Base-by-base conservation (phyloP, 345 rosid species). In the Dipteronia dyeriana region DNA sequence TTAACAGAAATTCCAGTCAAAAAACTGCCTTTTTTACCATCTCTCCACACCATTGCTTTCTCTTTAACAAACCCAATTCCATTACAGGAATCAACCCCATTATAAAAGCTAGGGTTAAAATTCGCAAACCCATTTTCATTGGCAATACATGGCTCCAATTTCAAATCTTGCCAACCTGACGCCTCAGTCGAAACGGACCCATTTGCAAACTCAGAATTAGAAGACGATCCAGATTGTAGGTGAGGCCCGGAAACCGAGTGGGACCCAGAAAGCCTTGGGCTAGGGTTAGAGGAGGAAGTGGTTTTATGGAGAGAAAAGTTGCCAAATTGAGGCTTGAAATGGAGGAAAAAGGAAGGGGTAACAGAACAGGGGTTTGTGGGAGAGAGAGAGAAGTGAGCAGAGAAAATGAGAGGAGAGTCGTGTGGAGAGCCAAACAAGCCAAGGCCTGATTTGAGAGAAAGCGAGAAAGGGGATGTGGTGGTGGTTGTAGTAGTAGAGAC, bases 401-500 rank as follows among this genome's bases (percentile, higher is more conserved):
- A 85, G 86, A 91, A 89, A 74, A 81, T 56, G 38, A 91, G 84
- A 82, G 91, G 89, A 25, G 95, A 91, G 38, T 84, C 65, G 29
- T 70, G 79, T 2, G 95, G 95, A 17, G 93, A 88, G 34, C 92
- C 93, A 39, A 84, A 82, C 73, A 89, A 79, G 76, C 92, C 92
- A 47, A 87, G 82, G 1, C 95, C 95, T n/a, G 92, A 91, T 75
- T 84, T 91, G 39, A 91, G 85, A 63, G 89, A 74, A 6, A 88
- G 76, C 25, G 89, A 84, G 68, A 91, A 78, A 60, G 90, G 92
- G 66, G 76, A 53, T 10, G 80, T 62, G 66, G 80, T 13, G 47
- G 82, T 3, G 4, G 66, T 53, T 14, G 80, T 45, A 23, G 86
- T 16, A 68, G 49, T 22, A 47, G 81, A 54, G 63, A 82, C 43